These are phyloP conservation scores for Vitis hybrid DNA, from an alignment of 177 flowering plant genomes.

Conservation along the genomic window DNA sequence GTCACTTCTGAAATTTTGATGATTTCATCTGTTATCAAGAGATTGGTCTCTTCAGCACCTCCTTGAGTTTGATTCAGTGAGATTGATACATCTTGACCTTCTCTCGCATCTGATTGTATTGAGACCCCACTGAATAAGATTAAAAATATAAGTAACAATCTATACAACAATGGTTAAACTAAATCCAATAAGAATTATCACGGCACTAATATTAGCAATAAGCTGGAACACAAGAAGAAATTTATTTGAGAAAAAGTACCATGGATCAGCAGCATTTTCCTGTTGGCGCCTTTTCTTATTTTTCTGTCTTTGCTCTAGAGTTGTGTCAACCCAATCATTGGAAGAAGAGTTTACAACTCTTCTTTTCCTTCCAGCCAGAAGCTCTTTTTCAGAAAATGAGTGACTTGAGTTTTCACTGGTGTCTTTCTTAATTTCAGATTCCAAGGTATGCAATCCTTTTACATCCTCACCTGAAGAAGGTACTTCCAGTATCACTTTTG, in stretches of 20 bases:
- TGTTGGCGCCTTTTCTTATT: constrained; percentile 51
- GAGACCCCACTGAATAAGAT: constrained; percentile 25
- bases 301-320: constrained; percentile 24
- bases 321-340: constrained; percentile 15
- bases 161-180: not conserved
- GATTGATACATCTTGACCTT: constrained; percentile 15
- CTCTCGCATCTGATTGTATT: constrained; percentile 13
- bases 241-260: constrained; percentile 25
- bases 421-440: constrained; percentile 19
- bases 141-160: constrained; percentile 7
- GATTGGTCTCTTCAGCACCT: constrained; percentile 26
- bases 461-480: constrained; percentile 24
- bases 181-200: not conserved
- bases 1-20: constrained; percentile 22
- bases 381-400: constrained; percentile 20
- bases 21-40: constrained; percentile 30
- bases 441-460: constrained; percentile 14
- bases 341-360: constrained; percentile 16
- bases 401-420: constrained; percentile 7
- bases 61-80: constrained; percentile 22
- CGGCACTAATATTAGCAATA: not conserved
- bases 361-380: constrained; percentile 44
- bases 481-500: constrained; percentile 45
- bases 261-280: constrained; percentile 12
- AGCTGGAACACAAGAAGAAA: not conserved